These are phyloP conservation scores for Tardiomyces digboiensis DNA, from an alignment of 1,139 yeast species.

Conservation along the genomic window DNA sequence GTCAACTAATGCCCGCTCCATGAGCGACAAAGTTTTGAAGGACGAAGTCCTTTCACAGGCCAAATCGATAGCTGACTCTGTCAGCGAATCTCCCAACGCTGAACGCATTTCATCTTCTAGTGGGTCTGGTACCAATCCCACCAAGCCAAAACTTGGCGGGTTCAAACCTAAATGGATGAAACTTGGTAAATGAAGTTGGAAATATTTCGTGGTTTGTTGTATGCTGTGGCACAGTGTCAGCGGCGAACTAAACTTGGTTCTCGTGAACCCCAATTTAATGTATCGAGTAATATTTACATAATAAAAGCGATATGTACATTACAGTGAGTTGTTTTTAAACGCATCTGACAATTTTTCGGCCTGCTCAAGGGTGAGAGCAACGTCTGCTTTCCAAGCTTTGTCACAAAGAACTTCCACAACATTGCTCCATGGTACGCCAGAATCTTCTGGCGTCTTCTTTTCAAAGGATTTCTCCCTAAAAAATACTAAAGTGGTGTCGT, in stretches of 20 bases:
- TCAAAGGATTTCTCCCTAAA: neutral
- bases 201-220: too few relatives aligned
- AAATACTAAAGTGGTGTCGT: neutral
- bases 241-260: too few relatives aligned
- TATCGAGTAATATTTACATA: too few relatives aligned
- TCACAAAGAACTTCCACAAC: neutral
- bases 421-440: neutral
- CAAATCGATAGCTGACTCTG: conserved; percentile 16
- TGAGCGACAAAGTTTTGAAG: conserved; percentile 8
- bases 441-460: neutral
- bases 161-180: neutral
- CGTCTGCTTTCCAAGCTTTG: neutral
- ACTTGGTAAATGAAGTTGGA: neutral
- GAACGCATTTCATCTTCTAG: too few relatives aligned
- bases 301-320: too few relatives aligned
- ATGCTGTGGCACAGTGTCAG: too few relatives aligned
- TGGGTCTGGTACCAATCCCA: conserved; percentile 3
- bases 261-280: too few relatives aligned
- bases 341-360: neutral
- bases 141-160: neutral
- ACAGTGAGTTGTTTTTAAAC: neutral
- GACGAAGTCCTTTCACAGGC: conserved; percentile 11
- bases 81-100: conserved; percentile 10
- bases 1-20: conserved; percentile 12
- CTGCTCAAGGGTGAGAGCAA: neutral